Evolutionary conservation across 2,329 filamentous ascomycete species (phyloP), one percentile per base, ranked within the genome.

Genomic region (Colletotrichum kahawae): DNA sequence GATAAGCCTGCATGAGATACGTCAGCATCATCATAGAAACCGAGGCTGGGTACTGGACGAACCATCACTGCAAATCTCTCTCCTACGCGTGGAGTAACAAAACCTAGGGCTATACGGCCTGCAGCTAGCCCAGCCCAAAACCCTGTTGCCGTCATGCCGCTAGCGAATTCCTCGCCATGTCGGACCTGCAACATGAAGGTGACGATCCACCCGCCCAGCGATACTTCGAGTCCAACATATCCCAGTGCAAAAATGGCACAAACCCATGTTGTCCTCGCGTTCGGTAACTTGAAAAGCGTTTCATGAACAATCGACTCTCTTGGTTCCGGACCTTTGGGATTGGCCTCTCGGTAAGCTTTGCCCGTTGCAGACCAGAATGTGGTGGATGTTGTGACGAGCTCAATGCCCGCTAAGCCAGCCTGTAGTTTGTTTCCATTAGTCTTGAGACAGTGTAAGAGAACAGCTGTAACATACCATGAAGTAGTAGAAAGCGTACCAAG

Each of bases 41-140:
- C 57, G 33, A n/a, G 5, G 14, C 16, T 21, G 7, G n/a, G n/a
- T n/a, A 9, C 6, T 14, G 9, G 7, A 66, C 69, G 7, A 8
- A 71, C 69, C 48, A 59, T 59, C 12, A 71, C 62, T 3, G 69
- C 69, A 10, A 48, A 57, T 16, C 48, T 38, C 18, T 66, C 60
- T 16, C 69, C 69, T 21, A 95, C 86, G 2, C 89, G 86, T 2
- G 93, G 92, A 2, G 95, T 97, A 4, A 96, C 86, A 78, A 97
- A 97, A 0, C 94, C 94, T 14, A 97, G 84, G 1, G 92, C 82
- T 4, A 97, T 85, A 2, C 95, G 88, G 0, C 95, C 95, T 0
- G 95, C 82, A 0, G 95, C 95, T 76, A 97, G 88, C 0, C 95
- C 95, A 51, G 95, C 89, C 95, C 95, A 98, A 84, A 96, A 97